These are phyloP conservation scores for Plectranthus barbatus DNA, from an alignment of 257 asterid genomes.

Conservation along the genomic window DNA sequence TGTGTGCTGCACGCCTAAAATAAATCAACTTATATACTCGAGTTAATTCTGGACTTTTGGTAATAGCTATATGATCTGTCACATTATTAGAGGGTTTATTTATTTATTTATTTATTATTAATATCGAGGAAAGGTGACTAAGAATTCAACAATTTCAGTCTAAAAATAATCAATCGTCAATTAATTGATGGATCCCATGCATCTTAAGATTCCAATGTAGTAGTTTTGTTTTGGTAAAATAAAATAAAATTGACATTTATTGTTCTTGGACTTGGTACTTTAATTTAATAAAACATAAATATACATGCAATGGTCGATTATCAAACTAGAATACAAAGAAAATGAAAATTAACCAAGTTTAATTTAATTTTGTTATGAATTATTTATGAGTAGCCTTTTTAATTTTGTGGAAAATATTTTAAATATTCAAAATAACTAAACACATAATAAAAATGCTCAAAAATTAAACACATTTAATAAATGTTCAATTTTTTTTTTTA, in stretches of 20 bases:
- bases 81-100: neutral
- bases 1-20: slow-evolving; percentile 10
- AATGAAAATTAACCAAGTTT: too few species aligned
- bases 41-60: neutral
- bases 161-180: neutral
- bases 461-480: too few species aligned
- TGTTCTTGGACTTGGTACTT: too few species aligned
- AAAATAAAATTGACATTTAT: neutral
- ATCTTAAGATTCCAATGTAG: neutral
- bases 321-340: neutral
- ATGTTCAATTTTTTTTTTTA: too few species aligned
- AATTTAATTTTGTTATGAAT: too few species aligned
- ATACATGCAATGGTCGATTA: neutral
- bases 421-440: too few species aligned
- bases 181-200: neutral
- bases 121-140: neutral
- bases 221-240: neutral
- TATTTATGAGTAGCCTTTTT: too few species aligned
- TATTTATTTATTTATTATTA: neutral
- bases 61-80: slow-evolving; percentile 6
- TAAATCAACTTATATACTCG: neutral
- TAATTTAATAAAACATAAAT: too few species aligned
- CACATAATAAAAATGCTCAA: too few species aligned
- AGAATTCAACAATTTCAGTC: slow-evolving; percentile 12
- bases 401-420: too few species aligned